Evolutionary conservation across 1,284 basidiomycete genomes (phyloP).

Genomic region (Cutaneotrichosporon cutaneum): DNA sequence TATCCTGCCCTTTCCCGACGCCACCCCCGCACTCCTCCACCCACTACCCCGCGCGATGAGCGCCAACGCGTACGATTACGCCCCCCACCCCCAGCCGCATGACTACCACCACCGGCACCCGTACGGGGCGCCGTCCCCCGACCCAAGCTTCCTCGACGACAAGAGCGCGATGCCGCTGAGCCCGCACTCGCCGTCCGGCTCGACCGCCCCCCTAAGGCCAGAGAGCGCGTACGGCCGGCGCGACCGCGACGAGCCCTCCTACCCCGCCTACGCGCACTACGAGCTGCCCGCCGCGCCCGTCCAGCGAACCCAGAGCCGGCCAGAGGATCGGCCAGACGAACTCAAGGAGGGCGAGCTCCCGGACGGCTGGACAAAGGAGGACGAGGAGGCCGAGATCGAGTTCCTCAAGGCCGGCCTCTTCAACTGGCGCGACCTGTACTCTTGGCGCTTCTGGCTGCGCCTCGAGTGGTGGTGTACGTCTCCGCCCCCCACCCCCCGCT

Average conservation of each 20-base stretch:
- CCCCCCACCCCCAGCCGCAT: neutral
- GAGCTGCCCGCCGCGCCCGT: slow-evolving; percentile 2
- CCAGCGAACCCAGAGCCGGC: neutral
- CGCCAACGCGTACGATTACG: neutral
- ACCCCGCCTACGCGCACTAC: slow-evolving; percentile 16
- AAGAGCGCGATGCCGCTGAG: neutral
- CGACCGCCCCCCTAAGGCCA: neutral
- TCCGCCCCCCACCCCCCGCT: neutral
- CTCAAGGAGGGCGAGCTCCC: slow-evolving; percentile 27
- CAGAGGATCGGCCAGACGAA: neutral
- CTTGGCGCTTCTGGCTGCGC: slow-evolving; percentile 59
- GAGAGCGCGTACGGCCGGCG: neutral
- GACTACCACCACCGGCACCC: neutral
- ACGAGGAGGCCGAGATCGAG: slow-evolving; percentile 46
- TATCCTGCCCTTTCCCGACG: neutral
- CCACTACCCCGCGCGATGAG: neutral
- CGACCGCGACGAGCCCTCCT: neutral
- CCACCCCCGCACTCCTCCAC: neutral
- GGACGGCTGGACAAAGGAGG: slow-evolving; percentile 46
- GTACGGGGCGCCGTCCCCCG: neutral
- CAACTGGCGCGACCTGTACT: slow-evolving; percentile 55
- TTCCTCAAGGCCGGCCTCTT: slow-evolving; percentile 53
- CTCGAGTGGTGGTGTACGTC: slow-evolving; percentile 59
- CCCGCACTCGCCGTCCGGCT: neutral
- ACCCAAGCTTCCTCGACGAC: neutral